Evolutionary conservation across 2,329 filamentous ascomycete genomes (phyloP).

Genomic region (Aspergillus viridinutans): DNA sequence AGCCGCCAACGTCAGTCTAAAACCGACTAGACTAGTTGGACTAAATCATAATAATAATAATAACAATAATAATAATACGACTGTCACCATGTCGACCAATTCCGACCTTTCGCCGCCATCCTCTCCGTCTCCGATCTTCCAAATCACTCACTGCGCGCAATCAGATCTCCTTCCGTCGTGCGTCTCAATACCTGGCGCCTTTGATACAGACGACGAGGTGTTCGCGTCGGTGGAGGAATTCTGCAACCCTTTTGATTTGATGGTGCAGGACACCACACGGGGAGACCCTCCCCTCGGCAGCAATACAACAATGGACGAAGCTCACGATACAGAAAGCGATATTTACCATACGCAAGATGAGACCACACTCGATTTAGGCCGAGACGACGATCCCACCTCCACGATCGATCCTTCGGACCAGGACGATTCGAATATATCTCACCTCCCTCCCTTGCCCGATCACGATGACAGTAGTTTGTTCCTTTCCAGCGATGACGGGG

Average conservation of each 20-base stretch:
- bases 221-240: slow-evolving; percentile 29
- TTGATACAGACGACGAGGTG: slow-evolving; percentile 30
- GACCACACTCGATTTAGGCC: slow-evolving; percentile 11
- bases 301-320: slow-evolving; percentile 18
- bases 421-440: slow-evolving; percentile 24
- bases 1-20: neutral
- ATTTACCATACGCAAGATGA: slow-evolving; percentile 15
- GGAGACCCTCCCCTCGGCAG: slow-evolving; percentile 17
- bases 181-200: slow-evolving; percentile 27
- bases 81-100: slow-evolving; percentile 33
- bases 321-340: slow-evolving; percentile 10
- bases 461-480: slow-evolving; percentile 32
- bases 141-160: slow-evolving; percentile 19
- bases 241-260: slow-evolving; percentile 23
- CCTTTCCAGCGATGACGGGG: slow-evolving; percentile 29
- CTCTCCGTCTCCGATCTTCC: slow-evolving; percentile 14
- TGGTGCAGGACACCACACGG: slow-evolving; percentile 27
- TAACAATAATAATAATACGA: neutral
- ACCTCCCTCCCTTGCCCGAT: slow-evolving; percentile 30
- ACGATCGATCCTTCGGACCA: slow-evolving; percentile 16
- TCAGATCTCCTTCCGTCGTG: slow-evolving; percentile 22
- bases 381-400: slow-evolving; percentile 15
- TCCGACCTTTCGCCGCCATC: slow-evolving; percentile 13
- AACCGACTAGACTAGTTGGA: neutral
- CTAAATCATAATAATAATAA: neutral